Evolutionary conservation across 2,329 filamentous ascomycete genomes (phyloP).

Genomic region (Fusarium nematophilum): DNA sequence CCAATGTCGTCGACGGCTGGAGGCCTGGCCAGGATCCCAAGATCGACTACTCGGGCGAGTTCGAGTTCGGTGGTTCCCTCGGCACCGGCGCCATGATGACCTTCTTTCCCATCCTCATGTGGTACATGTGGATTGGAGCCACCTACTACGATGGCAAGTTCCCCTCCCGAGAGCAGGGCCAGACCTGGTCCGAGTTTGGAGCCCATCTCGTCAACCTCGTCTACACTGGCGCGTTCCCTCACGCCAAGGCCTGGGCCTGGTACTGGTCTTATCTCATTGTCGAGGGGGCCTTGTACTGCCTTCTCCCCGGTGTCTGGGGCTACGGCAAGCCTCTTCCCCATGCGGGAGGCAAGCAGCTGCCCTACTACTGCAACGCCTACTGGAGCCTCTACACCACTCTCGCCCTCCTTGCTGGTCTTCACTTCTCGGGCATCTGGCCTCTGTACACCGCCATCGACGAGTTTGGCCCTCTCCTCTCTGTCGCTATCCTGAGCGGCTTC

Average conservation of each 20-base stretch:
- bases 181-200: conserved; percentile 78
- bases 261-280: conserved; percentile 95
- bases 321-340: conserved; percentile 90
- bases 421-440: conserved; percentile 86
- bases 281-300: conserved; percentile 84
- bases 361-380: conserved; percentile 94
- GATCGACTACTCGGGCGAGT: conserved; percentile 71
- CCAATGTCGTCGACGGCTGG: conserved; percentile 64
- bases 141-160: conserved; percentile 91
- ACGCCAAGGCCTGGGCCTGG: conserved; percentile 84
- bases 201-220: conserved; percentile 77
- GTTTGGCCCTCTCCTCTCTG: conserved; percentile 91
- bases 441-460: conserved; percentile 94
- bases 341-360: conserved; percentile 83
- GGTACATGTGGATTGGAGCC: conserved; percentile 98
- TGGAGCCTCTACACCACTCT: conserved; percentile 90
- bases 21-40: conserved; percentile 69
- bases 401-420: conserved; percentile 74
- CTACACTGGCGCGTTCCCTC: conserved; percentile 87
- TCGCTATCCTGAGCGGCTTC: conserved; percentile 92
- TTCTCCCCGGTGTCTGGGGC: conserved; percentile 86
- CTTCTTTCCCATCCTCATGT: conserved; percentile 94
- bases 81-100: conserved; percentile 89
- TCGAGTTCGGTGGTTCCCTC: conserved; percentile 89
- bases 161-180: conserved; percentile 72